These are phyloP conservation scores for Fusarium subglutinans DNA, from an alignment of 2,329 filamentous ascomycete genomes.

Conservation along the genomic window DNA sequence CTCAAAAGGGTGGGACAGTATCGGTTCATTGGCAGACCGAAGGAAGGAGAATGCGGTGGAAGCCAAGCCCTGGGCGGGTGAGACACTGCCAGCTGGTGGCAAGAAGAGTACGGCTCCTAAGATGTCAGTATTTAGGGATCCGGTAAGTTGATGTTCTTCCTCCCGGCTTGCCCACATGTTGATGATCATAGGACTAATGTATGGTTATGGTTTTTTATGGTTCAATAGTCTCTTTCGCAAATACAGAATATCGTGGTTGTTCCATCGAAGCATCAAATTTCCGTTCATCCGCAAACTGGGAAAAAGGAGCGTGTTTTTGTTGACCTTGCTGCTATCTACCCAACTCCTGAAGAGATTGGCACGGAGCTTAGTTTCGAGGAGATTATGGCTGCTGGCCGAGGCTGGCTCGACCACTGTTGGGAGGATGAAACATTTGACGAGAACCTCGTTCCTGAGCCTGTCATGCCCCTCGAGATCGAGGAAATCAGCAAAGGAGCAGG, in stretches of 20 bases:
- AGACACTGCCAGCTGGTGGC: slow-evolving; percentile 87
- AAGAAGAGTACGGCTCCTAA: slow-evolving; percentile 79
- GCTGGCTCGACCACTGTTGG: slow-evolving; percentile 71
- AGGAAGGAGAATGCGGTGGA: slow-evolving; percentile 94
- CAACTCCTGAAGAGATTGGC: slow-evolving; percentile 73
- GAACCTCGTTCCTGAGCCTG: slow-evolving; percentile 44
- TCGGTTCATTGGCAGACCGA: slow-evolving; percentile 84
- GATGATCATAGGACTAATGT: slow-evolving; percentile 97
- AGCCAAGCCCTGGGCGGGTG: slow-evolving; percentile 89
- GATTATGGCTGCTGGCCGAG: slow-evolving; percentile 79
- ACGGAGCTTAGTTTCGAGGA: slow-evolving; percentile 93
- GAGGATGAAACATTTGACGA: slow-evolving; percentile 53
- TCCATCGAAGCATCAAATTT: slow-evolving; percentile 79
- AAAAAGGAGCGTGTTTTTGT: slow-evolving; percentile 89
- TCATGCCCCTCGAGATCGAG: slow-evolving; percentile 43
- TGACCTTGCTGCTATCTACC: slow-evolving; percentile 86
- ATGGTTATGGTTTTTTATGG: slow-evolving; percentile 55
- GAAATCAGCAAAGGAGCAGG: slow-evolving; percentile 42
- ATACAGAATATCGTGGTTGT: slow-evolving; percentile 74
- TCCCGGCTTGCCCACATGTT: slow-evolving; percentile 70
- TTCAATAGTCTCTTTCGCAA: slow-evolving; percentile 66
- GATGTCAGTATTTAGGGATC: slow-evolving; percentile 93
- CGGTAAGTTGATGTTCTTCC: slow-evolving; percentile 68
- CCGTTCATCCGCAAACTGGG: slow-evolving; percentile 82
- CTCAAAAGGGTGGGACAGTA: slow-evolving; percentile 88